These are phyloP conservation scores for Yarrowia hollandica DNA, from an alignment of 805 yeast genomes.

Conservation along the genomic window DNA sequence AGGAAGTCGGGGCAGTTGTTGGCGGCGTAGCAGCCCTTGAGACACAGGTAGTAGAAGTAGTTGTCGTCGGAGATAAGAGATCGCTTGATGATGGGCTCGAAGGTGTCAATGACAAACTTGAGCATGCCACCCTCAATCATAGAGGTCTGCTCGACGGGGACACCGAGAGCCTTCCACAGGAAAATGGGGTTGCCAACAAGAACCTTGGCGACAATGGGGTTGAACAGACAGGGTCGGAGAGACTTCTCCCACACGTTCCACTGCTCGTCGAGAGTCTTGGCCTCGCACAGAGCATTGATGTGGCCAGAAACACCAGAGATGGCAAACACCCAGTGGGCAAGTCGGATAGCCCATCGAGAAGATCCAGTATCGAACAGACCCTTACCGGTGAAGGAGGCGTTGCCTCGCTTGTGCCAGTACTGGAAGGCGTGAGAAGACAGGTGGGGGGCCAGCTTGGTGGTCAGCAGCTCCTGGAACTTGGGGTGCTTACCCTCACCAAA, in stretches of 20 bases:
- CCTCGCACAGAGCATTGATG: slow-evolving; percentile 56
- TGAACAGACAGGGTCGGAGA: slow-evolving; percentile 69
- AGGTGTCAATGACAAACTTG: slow-evolving; percentile 71
- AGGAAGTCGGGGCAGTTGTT: slow-evolving; percentile 76
- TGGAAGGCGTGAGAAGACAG: slow-evolving; percentile 79
- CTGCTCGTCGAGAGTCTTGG: slow-evolving; percentile 64
- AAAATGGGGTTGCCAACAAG: slow-evolving; percentile 81
- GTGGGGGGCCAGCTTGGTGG: slow-evolving; percentile 61
- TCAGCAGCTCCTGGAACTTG: slow-evolving; percentile 53
- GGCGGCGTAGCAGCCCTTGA: slow-evolving; percentile 60
- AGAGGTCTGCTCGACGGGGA: slow-evolving; percentile 78
- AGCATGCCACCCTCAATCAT: slow-evolving; percentile 74
- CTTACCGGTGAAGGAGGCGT: slow-evolving; percentile 57
- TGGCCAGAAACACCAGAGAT: slow-evolving; percentile 50
- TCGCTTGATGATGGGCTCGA: slow-evolving; percentile 69
- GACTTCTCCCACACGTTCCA: slow-evolving; percentile 59
- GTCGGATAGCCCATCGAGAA: slow-evolving; percentile 79
- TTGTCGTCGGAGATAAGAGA: slow-evolving; percentile 68
- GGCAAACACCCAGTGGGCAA: slow-evolving; percentile 61
- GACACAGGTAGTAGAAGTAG: slow-evolving; percentile 72
- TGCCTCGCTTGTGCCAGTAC: slow-evolving; percentile 71
- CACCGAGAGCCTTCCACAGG: slow-evolving; percentile 88
- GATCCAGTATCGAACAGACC: slow-evolving; percentile 78
- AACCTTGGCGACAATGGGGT: slow-evolving; percentile 64
- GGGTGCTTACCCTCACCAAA: slow-evolving; percentile 73